Base-by-base conservation (phyloP, 257 asterid species). In the Ilex aquifolium region DNA sequence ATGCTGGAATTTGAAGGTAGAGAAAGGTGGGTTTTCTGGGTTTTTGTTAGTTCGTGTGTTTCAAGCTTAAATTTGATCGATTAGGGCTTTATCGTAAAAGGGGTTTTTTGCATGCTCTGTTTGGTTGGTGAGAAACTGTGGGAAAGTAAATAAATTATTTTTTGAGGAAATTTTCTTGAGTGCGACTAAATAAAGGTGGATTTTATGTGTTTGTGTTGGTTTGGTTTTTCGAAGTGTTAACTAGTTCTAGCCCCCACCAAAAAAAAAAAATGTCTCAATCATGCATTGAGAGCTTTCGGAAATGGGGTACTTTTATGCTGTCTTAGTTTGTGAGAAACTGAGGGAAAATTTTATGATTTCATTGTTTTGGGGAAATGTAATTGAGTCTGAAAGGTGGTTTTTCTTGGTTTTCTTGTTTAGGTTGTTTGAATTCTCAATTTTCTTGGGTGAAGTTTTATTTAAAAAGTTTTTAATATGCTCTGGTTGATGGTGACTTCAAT, bases 1-100 rank as follows among this genome's bases (percentile, higher is more conserved):
- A 59, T 72, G 31, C 30, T 61, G 63, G 81, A 64, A 57, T 48
- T 52, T 61, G 81, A 72, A 68, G 75, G 69, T 46, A 65, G 65
- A 44, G 74, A 55, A 32, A 72, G 81, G 81, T 76, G 75, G 56
- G 68, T 2, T 12, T 52, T 56, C 27, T 0, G 3, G 2, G 40
- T 51, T 15, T 13, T 10, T 44, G 12, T 13, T 7, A 5, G 1
- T 31, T 17, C 54, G 13, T n/a, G 3, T 14, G 6, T 56, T 10
- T 64, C 56, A 44, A 17, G 31, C 50, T 54, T 10, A 6, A 46
- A 46, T 10, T 46, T 46, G 6, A 2, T 46, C 10, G 3, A 14
- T 46, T 46, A 46, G n/a, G 13, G n/a, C 52, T 46, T 36, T 36
- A 4, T 36, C 12, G 52, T 14, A 46, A 14, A 46, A 46, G 52